Evolutionary conservation across 1,139 yeast genomes (phyloP), one percentile per base, ranked within the genome.

Genomic region (Yamadazyma oceani): DNA sequence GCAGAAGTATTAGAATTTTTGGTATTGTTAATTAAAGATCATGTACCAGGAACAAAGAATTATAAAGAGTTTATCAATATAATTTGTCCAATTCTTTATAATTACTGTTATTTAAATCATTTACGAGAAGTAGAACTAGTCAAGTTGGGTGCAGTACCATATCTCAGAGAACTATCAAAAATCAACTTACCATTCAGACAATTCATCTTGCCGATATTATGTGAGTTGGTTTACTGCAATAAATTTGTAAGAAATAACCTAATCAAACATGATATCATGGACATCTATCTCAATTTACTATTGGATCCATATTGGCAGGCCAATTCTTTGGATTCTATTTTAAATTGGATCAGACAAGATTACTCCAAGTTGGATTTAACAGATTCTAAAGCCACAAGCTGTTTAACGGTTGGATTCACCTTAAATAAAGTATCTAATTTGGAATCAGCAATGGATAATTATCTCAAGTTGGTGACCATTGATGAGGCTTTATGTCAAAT

Each of bases 291-390:
- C 31, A 63, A 64, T 19, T 60, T 82, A 11, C 55, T 82, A 12
- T 51, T 69, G 10, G 85, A 82, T 50, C 80, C 85, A 0, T 77
- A 79, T 46, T 82, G 88, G 88, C 86, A 81, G 53, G 78, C 82
- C 14, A 78, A 78, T 56, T 81, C 86, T 0, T 65, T 81, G 46
- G 87, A 82, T 34, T 73, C 87, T 1, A 63, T 82, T 7, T 44
- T 65, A 19, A 58, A 53, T 35, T 73, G 77, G 78, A 49, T 55
- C 32, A 57, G 57, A 31, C 59, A 57, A 34, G 66, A 66, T 36
- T 52, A 58, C 2, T 43, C 38, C 1, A 43, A 50, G 31, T 50
- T 62, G 7, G 49, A 49, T 31, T 50, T 66, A 14, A 32, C 33
- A 3, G 23, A 63, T 3, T 49, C 62, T 2, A 50, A 48, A 12